These are phyloP conservation scores for Syncephalastrum monosporum DNA, from an alignment of 371 early-diverging fungal species.

Conservation along the genomic window DNA sequence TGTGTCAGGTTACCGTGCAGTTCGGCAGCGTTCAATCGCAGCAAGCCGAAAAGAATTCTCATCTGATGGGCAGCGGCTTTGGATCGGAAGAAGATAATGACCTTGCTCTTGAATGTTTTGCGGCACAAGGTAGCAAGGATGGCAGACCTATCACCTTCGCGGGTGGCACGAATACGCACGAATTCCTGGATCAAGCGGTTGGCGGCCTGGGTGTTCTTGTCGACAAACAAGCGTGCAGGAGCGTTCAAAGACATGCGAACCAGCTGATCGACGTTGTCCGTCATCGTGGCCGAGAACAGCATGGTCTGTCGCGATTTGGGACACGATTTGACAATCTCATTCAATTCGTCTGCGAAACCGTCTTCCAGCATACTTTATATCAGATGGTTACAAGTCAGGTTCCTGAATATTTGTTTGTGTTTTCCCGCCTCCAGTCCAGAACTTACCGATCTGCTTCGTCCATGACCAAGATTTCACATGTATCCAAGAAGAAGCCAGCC, in stretches of 20 bases:
- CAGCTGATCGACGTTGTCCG: conserved; percentile 96
- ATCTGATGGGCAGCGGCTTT: conserved; percentile 96
- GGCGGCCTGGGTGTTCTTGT: conserved; percentile 77
- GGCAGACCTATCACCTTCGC: conserved; percentile 86
- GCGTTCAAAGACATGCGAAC: conserved; percentile 89
- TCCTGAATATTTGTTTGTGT: background rate
- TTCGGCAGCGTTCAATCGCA: conserved; percentile 92
- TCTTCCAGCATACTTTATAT: conserved; percentile 97
- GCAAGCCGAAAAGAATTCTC: conserved; percentile 92
- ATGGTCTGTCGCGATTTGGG: conserved; percentile 95
- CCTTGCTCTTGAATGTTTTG: conserved; percentile 73
- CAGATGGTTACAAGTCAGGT: background rate
- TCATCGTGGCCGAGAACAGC: conserved; percentile 99
- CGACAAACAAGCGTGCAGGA: conserved; percentile 91
- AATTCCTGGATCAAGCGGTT: conserved; percentile 90
- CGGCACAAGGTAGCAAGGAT: conserved; percentile 83
- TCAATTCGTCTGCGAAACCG: conserved; percentile 97
- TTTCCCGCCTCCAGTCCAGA: background rate
- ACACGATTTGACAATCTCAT: conserved; percentile 91
- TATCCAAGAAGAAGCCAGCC: conserved; percentile 81
- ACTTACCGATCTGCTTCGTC: conserved; percentile 99
- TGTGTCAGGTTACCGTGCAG: conserved; percentile 99
- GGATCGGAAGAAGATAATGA: conserved; percentile 91
- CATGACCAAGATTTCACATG: conserved; percentile 97
- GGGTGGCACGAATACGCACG: conserved; percentile 86